Evolutionary conservation across 2,329 filamentous ascomycete genomes (phyloP).

Genomic region (Lachnum nothofagi): DNA sequence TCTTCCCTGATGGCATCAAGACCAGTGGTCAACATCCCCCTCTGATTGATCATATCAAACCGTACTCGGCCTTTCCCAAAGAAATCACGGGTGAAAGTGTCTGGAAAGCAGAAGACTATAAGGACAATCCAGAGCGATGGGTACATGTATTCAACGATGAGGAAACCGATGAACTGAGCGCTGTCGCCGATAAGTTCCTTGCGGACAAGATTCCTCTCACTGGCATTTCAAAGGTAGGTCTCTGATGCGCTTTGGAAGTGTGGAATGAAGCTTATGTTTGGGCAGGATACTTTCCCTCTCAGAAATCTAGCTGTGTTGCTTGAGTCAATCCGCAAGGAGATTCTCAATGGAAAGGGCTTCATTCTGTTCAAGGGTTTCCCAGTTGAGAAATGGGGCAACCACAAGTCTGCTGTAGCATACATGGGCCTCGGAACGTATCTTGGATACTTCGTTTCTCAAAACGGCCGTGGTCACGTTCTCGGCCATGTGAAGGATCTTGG

Average conservation of each 20-base stretch:
- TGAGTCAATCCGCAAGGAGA: conserved; percentile 53
- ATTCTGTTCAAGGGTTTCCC: conserved; percentile 85
- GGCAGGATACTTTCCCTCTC: conserved; percentile 52
- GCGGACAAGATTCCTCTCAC: conserved; percentile 61
- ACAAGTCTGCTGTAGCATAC: conserved; percentile 82
- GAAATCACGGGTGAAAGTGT: conserved; percentile 67
- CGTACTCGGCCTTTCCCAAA: conserved; percentile 66
- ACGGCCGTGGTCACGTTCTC: conserved; percentile 76
- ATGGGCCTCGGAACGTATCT: conserved; percentile 83
- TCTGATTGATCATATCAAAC: conserved; percentile 56
- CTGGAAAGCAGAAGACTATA: conserved; percentile 51
- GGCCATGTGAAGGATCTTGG: conserved; percentile 87
- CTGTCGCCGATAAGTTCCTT: conserved; percentile 65
- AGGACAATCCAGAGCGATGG: conserved; percentile 47
- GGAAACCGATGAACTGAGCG: conserved; percentile 63
- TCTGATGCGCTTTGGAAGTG: neutral
- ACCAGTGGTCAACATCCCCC: conserved; percentile 68
- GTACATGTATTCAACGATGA: conserved; percentile 62
- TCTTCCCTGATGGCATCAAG: conserved; percentile 34
- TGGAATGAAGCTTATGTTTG: conserved; percentile 5
- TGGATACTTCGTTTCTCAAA: conserved; percentile 84
- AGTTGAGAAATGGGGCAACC: conserved; percentile 66
- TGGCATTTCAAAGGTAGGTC: conserved; percentile 56
- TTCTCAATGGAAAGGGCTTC: conserved; percentile 84
- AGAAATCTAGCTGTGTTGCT: conserved; percentile 52